Evolutionary conservation across 805 yeast genomes (phyloP), one percentile per base, ranked within the genome.

Genomic region (Pichia deserticola): DNA sequence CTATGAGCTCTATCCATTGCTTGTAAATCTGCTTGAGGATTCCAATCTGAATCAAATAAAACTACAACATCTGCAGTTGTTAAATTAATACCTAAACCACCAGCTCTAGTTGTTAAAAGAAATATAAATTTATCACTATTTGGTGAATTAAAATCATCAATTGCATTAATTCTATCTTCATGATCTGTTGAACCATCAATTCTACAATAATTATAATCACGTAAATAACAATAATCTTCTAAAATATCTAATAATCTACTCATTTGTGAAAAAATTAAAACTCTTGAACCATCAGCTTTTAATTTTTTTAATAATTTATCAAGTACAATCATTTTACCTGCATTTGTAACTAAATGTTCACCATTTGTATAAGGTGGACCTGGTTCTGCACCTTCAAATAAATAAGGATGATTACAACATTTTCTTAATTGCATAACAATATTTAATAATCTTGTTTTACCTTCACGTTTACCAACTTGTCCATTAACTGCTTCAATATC

Each of bases 1-100:
- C 98, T 81, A 63, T 90, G 98, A 1, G 97, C 98, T 63, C 98
- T 78, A 66, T 92, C 98, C 98, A 90, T 90, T 1, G 97, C 97
- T 69, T 90, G 98, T 60, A 90, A 73, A 73, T 90, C 98, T 0
- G 97, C 97, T 64, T 90, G 98, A 2, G 98, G 98, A 62, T 90
- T 90, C 98, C 98, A 90, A 69, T 90, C 98, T 0, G 95, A 86
- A 66, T 90, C 98, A 63, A 80, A 92, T 30, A 90, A 66, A 4
- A 90, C 78, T 45, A 90, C 98, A 40, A 86, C 81, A 64, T 90
- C 97, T 3, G 98, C 98, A 8, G 88, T 79, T 0, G 96, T 92
- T 62, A 90, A 74, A 62, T 92, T 90, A 61, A 90, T 90, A 60
- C 98, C 98, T 49, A 90, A 74, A 9, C 98, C 98, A 66, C 98